Evolutionary conservation across 1,139 yeast genomes (phyloP).

Genomic region (Sugiyamaella pinicola): DNA sequence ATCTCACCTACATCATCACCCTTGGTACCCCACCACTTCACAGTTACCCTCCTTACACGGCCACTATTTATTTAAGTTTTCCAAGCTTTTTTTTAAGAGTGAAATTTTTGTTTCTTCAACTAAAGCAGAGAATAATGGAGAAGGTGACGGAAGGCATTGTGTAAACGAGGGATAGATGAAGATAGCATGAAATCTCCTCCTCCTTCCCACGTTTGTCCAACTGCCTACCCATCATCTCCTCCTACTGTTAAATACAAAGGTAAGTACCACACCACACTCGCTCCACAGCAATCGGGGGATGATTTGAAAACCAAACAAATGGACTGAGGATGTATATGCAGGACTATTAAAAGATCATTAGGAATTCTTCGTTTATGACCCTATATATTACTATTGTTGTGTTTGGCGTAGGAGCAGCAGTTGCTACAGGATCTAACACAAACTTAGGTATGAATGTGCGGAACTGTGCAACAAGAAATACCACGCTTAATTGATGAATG

Average conservation of each 20-base stretch:
- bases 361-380: slow-evolving; percentile 71
- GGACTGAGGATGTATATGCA: slow-evolving; percentile 24
- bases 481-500: slow-evolving; percentile 21
- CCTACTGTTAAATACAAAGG: too few species aligned
- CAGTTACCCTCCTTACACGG: background rate
- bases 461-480: background rate
- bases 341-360: slow-evolving; percentile 42
- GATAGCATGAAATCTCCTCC: too few species aligned
- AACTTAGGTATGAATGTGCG: slow-evolving; percentile 2
- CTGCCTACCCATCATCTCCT: too few species aligned
- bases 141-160: too few species aligned
- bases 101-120: background rate
- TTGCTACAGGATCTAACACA: slow-evolving; percentile 3
- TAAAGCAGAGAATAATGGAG: background rate
- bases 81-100: background rate
- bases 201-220: too few species aligned
- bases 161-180: too few species aligned
- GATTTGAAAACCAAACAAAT: slow-evolving; percentile 18
- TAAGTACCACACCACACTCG: background rate
- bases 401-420: too few species aligned
- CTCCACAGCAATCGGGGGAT: slow-evolving; percentile 7
- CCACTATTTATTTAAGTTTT: background rate
- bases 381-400: background rate
- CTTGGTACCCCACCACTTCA: background rate
- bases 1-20: slow-evolving; percentile 1